Base-by-base conservation (phyloP, 202 grass and related monocot species). In the Zoysia matrella region DNA sequence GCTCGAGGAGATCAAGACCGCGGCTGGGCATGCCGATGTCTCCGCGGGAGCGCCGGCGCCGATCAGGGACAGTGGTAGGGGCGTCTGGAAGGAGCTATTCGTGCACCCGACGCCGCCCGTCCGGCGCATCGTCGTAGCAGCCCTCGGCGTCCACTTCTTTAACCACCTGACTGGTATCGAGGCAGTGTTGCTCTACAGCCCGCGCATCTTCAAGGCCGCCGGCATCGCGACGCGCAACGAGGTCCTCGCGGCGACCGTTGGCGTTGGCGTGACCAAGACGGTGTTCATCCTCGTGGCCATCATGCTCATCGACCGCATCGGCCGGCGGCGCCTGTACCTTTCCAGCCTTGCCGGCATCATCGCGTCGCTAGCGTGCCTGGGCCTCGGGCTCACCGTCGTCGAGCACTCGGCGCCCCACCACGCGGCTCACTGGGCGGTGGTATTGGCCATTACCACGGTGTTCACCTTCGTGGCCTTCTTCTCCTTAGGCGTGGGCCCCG, bases 121-220 rank as follows among this genome's bases (percentile, higher is more conserved):
- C 1, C 75, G 86, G 9, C 86, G 89, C 42, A 87, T 94, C 65
- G 64, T 92, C 8, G 53, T 94, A 18, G 80, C 89, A 0, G 87
- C 78, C 4, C 4, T 91, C 6, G 92, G 89, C 2, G 72, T 94
- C 1, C 89, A 88, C 77, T 92, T 94, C 84, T 89, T 94, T 65
- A 79, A 94, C 60, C 92, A 94, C 43, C 87, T 88, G 3, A 91
- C 87, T 2, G 92, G 92, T 9, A 94, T 94, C 85, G 87, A 91
- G 68, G 88, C 89, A 1, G 89, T 94, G 6, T 71, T 89, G 68
- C 80, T 94, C 16, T 94, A 94, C 77, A 94, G 89, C 81, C 87
- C 89, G 1, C 89, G 89, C 51, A 83, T 94, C 57, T 94, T 94
- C 40, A 71, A 86, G 53, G 83, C 80, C 2, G 82, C 87, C 47